Base-by-base conservation (phyloP, 371 early-diverging fungal species). In the Syncephalastrum monosporum region DNA sequence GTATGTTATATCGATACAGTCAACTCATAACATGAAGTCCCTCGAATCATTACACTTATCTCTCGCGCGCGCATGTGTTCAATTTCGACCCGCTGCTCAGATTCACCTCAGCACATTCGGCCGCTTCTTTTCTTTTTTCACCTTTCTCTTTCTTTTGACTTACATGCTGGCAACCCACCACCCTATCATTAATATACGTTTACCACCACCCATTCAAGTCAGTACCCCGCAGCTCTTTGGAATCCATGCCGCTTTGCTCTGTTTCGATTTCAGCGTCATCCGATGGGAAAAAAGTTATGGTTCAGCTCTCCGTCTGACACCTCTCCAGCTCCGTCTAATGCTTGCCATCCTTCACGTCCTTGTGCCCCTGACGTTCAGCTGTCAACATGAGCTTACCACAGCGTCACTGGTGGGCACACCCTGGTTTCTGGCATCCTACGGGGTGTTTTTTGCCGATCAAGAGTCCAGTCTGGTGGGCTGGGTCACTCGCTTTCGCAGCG, bases 141-240 rank as follows among this genome's bases (percentile, higher is more conserved):
- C 16, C 42, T 4, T 46, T 62, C 42, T 50, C n/a, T 53, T 41
- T 42, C 41, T 41, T 16, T 56, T 27, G 7, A 0, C 25, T 21
- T 21, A 29, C 47, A 65, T 55, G 60, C 56, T 54, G 41, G 52
- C 55, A 3, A 48, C 59, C 16, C 51, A 61, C 25, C 24, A 59
- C 5, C 69, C 69, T 2, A 53, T 65, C 6, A 17, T 69, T 38
- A 53, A 69, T 29, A 55, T 65, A 19, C 6, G 19, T 7, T 41
- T 71, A n/a, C 71, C 71, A 21, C 53, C 67, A 13, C 56, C 65
- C 0, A 55, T 65, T 19, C 47, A 62, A 5, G 4, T 71, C 15
- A 47, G 57, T 2, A 27, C 45, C 1, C 3, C 17, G 13, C 17
- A 44, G 14, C 56, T 65, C 2, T 48, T 58, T 13, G 7, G 33